These are phyloP conservation scores for Citrus sp. DNA, from an alignment of 345 rosid genomes.

Conservation along the genomic window DNA sequence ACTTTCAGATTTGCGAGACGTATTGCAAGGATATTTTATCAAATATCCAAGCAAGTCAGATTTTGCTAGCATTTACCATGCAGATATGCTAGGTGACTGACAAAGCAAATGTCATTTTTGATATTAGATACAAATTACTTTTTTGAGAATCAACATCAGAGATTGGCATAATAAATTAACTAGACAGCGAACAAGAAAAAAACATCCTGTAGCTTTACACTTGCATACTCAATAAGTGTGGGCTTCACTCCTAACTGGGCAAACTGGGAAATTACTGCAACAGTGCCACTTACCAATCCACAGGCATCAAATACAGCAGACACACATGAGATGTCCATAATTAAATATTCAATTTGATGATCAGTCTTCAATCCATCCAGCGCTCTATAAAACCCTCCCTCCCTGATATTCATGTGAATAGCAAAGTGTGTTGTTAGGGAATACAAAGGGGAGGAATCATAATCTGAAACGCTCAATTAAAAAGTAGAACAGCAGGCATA, in stretches of 20 bases:
- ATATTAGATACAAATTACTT: background rate
- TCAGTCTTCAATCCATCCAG: conserved; percentile 15
- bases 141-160: background rate
- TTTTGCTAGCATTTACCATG: background rate
- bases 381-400: background rate
- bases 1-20: background rate
- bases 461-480: background rate
- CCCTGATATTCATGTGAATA: conserved; percentile 4
- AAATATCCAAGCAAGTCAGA: background rate
- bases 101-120: background rate
- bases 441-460: background rate
- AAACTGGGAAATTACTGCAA: background rate
- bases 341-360: background rate
- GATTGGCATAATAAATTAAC: background rate
- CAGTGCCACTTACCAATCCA: background rate
- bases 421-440: background rate
- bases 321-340: background rate
- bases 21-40: background rate
- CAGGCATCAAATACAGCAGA: background rate
- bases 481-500: background rate
- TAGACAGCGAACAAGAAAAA: background rate
- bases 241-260: background rate
- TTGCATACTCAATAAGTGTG: background rate
- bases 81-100: background rate
- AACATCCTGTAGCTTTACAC: background rate